Base-by-base conservation (phyloP, 2,329 filamentous ascomycete genomes). In the Ophiostoma himal-ulmi region DNA sequence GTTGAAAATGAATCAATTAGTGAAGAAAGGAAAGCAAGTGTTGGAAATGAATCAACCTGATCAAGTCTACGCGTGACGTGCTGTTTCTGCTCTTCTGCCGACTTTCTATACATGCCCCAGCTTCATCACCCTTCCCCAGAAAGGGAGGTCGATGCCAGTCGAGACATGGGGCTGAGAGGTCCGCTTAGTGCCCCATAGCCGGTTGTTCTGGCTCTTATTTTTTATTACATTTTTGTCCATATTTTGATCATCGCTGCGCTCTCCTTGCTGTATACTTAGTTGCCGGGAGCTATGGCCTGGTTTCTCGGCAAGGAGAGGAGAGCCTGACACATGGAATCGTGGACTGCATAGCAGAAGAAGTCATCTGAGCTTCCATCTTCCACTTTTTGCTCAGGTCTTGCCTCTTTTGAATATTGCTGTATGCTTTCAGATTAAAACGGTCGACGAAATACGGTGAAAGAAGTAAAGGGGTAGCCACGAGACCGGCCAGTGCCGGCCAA, bases 241-340 rank as follows among this genome's bases (percentile, higher is more conserved):
- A n/a, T n/a, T 54, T 57, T 57, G n/a, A 57, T 26, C 17, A 26
- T 26, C 52, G 30, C 44, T 20, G 44, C 1, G 37, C 37, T 39
- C 37, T 39, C 37, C 37, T 39, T 39, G 6, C 10, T 39, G 37
- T 39, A 13, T 13, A 6, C 6, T 39, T 20, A 48, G n/a, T 13
- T 57, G 52, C 52, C 22, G 52, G 52, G 52, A 57, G 52, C 52
- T 57, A 57, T 57, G 52, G n/a, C 52, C 22, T 22, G 52, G n/a
- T 13, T 57, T 26, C 52, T 57, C n/a, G 52, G 52, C 52, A 57
- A 22, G 52, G n/a, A 26, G n/a, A 57, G 52, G 22, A 13, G 52
- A 22, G 52, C 52, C 26, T 57, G 52, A 57, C 52, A 57, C 52
- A 57, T 26, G 14, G 52, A 57, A 57, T 57, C 52, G 52, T 26